Percentiles rank a stretch among this genome's conserved stretches.
These are phyloP conservation scores for Leccinellum luteum DNA, from an alignment of 768 basidiomycete species.

Conservation along the genomic window DNA sequence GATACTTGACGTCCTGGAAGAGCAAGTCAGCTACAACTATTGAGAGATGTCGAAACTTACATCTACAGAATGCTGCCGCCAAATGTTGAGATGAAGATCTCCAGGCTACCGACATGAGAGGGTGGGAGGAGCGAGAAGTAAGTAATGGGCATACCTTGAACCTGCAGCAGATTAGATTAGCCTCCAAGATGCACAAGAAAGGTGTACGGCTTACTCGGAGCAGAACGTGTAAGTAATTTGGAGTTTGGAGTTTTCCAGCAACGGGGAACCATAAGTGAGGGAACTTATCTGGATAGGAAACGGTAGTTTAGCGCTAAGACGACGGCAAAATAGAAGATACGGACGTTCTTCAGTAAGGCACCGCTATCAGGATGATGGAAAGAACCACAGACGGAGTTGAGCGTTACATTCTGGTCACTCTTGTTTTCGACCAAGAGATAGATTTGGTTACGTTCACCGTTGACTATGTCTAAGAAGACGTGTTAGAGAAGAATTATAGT, in stretches of 20 bases:
- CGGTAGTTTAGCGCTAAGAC: neutral
- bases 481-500: conserved; percentile 10
- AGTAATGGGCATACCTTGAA: conserved; percentile 50
- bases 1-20: conserved; percentile 52
- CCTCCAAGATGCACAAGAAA: neutral
- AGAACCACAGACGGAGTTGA: conserved; percentile 63
- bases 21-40: neutral
- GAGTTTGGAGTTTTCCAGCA: conserved; percentile 56
- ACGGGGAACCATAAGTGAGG: conserved; percentile 47
- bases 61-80: conserved; percentile 68
- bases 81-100: conserved; percentile 68
- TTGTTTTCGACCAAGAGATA: conserved; percentile 70
- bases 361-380: conserved; percentile 64
- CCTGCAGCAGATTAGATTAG: conserved; percentile 36
- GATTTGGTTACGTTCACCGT: conserved; percentile 76
- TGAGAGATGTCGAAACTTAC: conserved; percentile 36
- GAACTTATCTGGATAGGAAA: conserved; percentile 51
- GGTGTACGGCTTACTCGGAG: conserved; percentile 64
- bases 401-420: conserved; percentile 67
- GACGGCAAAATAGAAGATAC: conserved; percentile 13
- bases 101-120: conserved; percentile 51
- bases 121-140: conserved; percentile 1
- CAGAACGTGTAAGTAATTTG: conserved; percentile 71
- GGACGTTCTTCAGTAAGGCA: conserved; percentile 70
- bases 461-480: conserved; percentile 63